phyloP scores from a whole-genome alignment of 805 yeast genomes.

The Komagataella ulmi region DNA sequence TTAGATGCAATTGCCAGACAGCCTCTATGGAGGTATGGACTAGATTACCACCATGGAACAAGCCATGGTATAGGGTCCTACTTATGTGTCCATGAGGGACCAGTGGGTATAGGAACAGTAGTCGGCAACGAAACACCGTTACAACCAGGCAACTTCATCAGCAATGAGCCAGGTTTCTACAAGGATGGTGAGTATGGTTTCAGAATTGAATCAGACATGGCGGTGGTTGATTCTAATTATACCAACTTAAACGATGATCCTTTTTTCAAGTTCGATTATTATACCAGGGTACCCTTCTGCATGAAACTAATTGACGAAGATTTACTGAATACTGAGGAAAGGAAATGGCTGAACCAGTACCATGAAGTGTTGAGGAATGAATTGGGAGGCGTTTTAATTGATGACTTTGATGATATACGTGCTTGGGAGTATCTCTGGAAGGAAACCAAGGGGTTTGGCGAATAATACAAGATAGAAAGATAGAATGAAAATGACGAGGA shows the following conservation, averaged over 20 bases:
- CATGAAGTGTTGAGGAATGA: conserved; percentile 44
- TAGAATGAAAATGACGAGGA: too few species aligned
- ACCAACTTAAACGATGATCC: conserved; percentile 35
- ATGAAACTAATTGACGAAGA: conserved; percentile 50
- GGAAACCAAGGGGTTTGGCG: conserved; percentile 32
- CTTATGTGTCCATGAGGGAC: conserved; percentile 51
- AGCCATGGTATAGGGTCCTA: conserved; percentile 55
- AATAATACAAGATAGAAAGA: neutral
- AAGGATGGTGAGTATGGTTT: conserved; percentile 84
- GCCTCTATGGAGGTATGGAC: conserved; percentile 38
- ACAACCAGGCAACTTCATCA: conserved; percentile 58
- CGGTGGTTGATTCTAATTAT: conserved; percentile 32
- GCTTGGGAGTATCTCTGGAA: conserved; percentile 60
- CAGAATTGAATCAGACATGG: conserved; percentile 76
- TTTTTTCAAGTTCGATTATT: conserved; percentile 65
- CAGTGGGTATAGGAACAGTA: conserved; percentile 39
- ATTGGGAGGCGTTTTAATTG: conserved; percentile 29
- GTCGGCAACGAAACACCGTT: conserved; percentile 28
- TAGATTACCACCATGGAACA: conserved; percentile 53
- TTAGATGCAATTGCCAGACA: conserved; percentile 49
- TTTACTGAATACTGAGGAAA: conserved; percentile 49
- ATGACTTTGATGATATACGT: conserved; percentile 38
- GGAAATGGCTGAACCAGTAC: conserved; percentile 53
- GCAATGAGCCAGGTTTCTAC: conserved; percentile 94
- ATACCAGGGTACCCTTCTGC: conserved; percentile 81